Evolutionary conservation across 148 eudicot genomes (phyloP), one percentile per base, ranked within the genome.

Genomic region (Cornus suecica): DNA sequence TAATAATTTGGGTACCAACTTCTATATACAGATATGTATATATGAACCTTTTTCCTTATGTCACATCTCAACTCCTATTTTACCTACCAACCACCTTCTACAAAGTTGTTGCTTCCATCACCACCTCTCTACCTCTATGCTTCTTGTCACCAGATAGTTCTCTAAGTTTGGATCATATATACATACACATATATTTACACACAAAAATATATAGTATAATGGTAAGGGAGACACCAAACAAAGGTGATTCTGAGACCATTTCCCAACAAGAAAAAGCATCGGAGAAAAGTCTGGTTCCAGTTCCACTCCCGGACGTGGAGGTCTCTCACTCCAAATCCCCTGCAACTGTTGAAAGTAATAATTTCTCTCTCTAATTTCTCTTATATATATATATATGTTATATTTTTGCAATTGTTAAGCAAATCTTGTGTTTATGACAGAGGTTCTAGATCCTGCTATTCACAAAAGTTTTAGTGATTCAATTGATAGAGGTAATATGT

Each of bases 401-500:
- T 48, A 16, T 48, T 15, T 48, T 25, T 58, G 62, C 62, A 58
- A 58, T n/a, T 58, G 24, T 14, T 22, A 0, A 30, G 29, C 6
- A 9, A 66, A 66, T 61, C 3, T 5, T 28, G 48, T 41, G 70
- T 51, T 77, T 77, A 1, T 76, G 79, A 51, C 79, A 76, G 74
- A 62, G 80, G 72, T 34, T 24, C 14, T 26, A 34, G 76, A 73
- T 66, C 31, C 76, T 69, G 83, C 69, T 42, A 68, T 48, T 73
- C 74, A 73, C 61, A 82, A 68, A 73, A 24, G 56, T 80, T 75
- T 82, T 24, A 80, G 77, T 26, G 81, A 78, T 72, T 69, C 82
- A 52, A n/a, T 71, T 23, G 86, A 84, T 66, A 82, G 87, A 82
- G 85, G 89, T 87, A 75, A 78, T 37, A 63, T 60, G 9, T 42